These are phyloP conservation scores for Podila epicladia DNA, from an alignment of 192 early-diverging fungal genomes.

Conservation along the genomic window DNA sequence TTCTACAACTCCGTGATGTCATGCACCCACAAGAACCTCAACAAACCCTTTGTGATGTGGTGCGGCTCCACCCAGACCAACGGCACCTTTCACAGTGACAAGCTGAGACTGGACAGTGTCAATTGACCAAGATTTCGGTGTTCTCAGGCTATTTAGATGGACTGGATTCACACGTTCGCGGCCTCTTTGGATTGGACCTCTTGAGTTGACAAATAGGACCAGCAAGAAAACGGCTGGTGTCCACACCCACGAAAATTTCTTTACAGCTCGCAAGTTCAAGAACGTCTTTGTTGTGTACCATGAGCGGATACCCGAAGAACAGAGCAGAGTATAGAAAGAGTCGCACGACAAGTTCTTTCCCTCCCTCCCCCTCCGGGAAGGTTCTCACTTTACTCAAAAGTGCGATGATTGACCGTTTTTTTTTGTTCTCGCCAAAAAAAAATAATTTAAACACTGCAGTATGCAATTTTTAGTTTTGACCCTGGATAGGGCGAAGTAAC, in stretches of 20 bases:
- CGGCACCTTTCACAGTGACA: constrained; percentile 30
- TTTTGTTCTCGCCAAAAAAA: too few relatives aligned
- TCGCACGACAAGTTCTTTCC: too few relatives aligned
- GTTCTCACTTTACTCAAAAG: too few relatives aligned
- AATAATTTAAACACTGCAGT: too few relatives aligned
- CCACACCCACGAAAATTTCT: constrained; percentile 21
- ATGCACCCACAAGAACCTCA: constrained; percentile 9
- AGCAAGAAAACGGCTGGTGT: constrained; percentile 10
- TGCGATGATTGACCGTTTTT: too few relatives aligned
- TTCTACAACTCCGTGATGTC: not conserved
- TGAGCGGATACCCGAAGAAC: constrained; percentile 8
- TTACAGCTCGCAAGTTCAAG: constrained; percentile 2
- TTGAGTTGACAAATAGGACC: not conserved
- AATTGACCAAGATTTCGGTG: constrained; percentile 6
- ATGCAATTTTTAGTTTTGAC: too few relatives aligned
- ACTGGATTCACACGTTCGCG: not conserved
- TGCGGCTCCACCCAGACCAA: constrained; percentile 24
- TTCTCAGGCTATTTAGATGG: constrained; percentile 26
- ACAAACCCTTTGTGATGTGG: constrained; percentile 11
- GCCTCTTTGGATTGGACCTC: constrained; percentile 12
- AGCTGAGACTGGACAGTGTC: constrained; percentile 3
- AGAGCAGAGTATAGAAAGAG: too few relatives aligned
- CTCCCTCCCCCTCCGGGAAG: too few relatives aligned
- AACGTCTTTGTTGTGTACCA: constrained; percentile 33
- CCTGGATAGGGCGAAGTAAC: too few relatives aligned